Evolutionary conservation across 768 basidiomycete species (phyloP), one percentile per base, ranked within the genome.

Genomic region (Arthromyces matolae): DNA sequence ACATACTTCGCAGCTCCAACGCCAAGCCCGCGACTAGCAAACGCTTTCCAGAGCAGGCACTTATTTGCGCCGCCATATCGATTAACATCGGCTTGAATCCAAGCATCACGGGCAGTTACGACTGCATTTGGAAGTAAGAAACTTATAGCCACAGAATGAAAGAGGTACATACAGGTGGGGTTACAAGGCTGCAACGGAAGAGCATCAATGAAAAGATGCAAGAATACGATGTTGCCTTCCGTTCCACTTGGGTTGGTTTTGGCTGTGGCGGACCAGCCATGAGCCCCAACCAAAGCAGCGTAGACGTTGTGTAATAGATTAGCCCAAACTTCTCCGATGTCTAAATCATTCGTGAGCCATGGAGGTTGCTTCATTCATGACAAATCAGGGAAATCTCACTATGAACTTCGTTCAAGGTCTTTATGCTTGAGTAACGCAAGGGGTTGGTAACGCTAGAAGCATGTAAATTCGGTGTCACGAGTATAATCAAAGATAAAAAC

Each of bases 1-100:
- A 53, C 47, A 44, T 62, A 67, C 40, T 53, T 46, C 8, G 35
- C 49, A 5, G 66, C 68, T 14, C 64, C 61, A 5, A 68, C 48
- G 3, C 78, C 78, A n/a, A 80, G 67, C 4, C 78, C 78, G 33
- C 71, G 69, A 50, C 70, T 73, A 4, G 77, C 77, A 45, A 80
- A 80, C 9, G 64, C 71, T n/a, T 59, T 70, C 63, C 67, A 74
- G 25, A 80, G 52, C 5, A 61, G 60, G 52, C 78, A 79, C 37
- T 56, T 71, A 57, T 79, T 73, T 9, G 63, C 65, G 33, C 77
- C 76, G 4, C 45, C 55, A 58, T 66, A 79, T 7, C 73, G 65
- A 59, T 77, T 75, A 35, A 56, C 56, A 55, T 80, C 79, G 8
- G 79, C 78, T 55, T 77, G 73, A 38, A 79, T 69, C 72, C 71